These are phyloP conservation scores for Aureobasidium lini DNA, from an alignment of 2,329 filamentous ascomycete genomes.

Conservation along the genomic window DNA sequence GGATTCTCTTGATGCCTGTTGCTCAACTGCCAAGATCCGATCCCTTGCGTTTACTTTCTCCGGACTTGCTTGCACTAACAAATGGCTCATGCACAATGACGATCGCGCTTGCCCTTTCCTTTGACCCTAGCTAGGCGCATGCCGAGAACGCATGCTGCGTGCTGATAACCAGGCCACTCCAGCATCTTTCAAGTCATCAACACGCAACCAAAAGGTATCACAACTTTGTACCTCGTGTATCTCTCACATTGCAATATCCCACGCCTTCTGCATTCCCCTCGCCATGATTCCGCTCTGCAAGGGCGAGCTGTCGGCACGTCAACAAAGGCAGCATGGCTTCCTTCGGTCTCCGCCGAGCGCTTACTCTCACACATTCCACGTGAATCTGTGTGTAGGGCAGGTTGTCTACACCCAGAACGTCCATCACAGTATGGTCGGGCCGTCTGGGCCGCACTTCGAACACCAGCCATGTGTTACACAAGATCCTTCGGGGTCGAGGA, in stretches of 20 bases:
- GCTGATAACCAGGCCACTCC: neutral
- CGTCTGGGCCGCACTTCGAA: slow-evolving; percentile 2
- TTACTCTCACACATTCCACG: slow-evolving; percentile 12
- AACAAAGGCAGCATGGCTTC: neutral
- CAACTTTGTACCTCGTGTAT: slow-evolving; percentile 6
- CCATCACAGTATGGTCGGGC: neutral
- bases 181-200: neutral
- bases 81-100: neutral
- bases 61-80: slow-evolving; percentile 1
- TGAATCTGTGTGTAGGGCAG: neutral
- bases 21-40: neutral
- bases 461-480: slow-evolving; percentile 9
- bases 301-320: slow-evolving; percentile 1
- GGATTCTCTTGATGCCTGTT: no score
- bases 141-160: neutral
- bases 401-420: neutral
- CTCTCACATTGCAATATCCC: neutral
- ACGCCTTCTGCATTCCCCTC: slow-evolving; percentile 4
- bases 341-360: neutral
- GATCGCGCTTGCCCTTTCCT: neutral
- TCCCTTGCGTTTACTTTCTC: neutral
- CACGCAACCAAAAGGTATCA: neutral
- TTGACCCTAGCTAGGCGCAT: neutral
- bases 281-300: neutral
- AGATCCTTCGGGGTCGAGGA: slow-evolving; percentile 2